These are phyloP conservation scores for Amanita rubescens DNA, from an alignment of 768 basidiomycete species.

Conservation along the genomic window DNA sequence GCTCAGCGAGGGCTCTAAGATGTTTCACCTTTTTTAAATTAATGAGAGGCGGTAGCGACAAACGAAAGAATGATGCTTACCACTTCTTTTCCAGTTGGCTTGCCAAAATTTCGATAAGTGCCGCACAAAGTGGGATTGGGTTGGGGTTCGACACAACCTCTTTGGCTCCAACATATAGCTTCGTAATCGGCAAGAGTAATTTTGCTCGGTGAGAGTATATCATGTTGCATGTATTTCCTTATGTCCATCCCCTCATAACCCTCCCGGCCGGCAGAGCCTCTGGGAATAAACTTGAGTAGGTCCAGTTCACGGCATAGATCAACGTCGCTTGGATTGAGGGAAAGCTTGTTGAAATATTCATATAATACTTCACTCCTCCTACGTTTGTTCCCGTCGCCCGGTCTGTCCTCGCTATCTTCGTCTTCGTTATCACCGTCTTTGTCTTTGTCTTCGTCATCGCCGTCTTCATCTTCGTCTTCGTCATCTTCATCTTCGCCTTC, in stretches of 20 bases:
- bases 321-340: conserved; percentile 17
- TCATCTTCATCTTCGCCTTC: too few species aligned
- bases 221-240: conserved; percentile 15
- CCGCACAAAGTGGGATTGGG: conserved; percentile 18
- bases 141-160: conserved; percentile 25
- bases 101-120: conserved; percentile 30
- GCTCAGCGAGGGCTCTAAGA: conserved; percentile 26
- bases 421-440: too few species aligned
- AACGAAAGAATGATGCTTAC: conserved; percentile 22
- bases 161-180: conserved; percentile 42
- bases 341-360: conserved; percentile 23
- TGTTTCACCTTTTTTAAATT: conserved; percentile 38
- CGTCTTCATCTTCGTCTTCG: too few species aligned
- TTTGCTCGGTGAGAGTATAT: conserved; percentile 30
- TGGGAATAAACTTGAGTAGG: conserved; percentile 33
- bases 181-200: conserved; percentile 30
- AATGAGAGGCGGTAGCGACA: neutral
- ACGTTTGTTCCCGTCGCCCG: too few species aligned
- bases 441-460: too few species aligned
- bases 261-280: conserved; percentile 16
- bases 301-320: conserved; percentile 26
- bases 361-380: conserved; percentile 21
- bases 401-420: conserved; percentile 4
- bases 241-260: conserved; percentile 12
- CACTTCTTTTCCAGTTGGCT: conserved; percentile 33